A percentile compares a stretch with the other conserved stretches of the same genome.
Conservation (phyloP, 1,284 basidiomycete species). For the Agroathelia rolfsii region DNA sequence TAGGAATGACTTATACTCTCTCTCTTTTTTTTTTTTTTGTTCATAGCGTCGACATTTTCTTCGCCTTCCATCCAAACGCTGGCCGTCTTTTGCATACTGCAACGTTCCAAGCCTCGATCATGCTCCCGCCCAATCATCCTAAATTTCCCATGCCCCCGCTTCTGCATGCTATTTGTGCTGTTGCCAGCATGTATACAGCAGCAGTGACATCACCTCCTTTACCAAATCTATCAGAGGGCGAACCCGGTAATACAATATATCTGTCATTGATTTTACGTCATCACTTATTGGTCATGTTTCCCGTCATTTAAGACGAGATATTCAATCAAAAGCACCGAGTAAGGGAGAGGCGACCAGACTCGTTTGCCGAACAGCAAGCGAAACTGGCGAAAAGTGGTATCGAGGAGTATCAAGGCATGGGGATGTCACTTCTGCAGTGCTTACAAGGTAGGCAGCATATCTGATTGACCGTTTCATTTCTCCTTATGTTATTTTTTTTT, state of each 20-base stretch:
- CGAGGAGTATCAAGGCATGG: conserved; percentile 37
- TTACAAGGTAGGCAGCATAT: conserved; percentile 41
- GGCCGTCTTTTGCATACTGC: conserved; percentile 52
- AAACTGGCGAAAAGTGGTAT: conserved; percentile 42
- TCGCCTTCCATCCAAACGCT: conserved; percentile 62
- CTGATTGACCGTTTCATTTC: not conserved
- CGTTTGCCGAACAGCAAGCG: conserved; percentile 61
- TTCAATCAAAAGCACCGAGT: conserved; percentile 37
- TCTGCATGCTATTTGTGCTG: conserved; percentile 69
- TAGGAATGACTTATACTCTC: conserved; percentile 4
- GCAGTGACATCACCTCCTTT: conserved; percentile 44
- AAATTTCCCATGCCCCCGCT: conserved; percentile 59
- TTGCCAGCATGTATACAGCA: conserved; percentile 58
- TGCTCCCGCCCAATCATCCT: conserved; percentile 55
- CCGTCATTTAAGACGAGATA: conserved; percentile 34
- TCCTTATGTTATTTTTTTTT: conserved; percentile 4
- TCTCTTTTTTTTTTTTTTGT: conserved; percentile 4
- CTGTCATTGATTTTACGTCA: not conserved
- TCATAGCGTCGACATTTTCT: conserved; percentile 59
- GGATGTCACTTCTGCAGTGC: conserved; percentile 48
- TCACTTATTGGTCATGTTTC: conserved; percentile 2
- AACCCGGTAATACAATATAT: conserved; percentile 28
- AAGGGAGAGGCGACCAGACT: conserved; percentile 38
- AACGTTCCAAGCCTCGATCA: conserved; percentile 55
- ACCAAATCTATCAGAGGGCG: conserved; percentile 35